Base-by-base conservation (phyloP, 129 eudicot species). In the Heracleum sosnowskyi region DNA sequence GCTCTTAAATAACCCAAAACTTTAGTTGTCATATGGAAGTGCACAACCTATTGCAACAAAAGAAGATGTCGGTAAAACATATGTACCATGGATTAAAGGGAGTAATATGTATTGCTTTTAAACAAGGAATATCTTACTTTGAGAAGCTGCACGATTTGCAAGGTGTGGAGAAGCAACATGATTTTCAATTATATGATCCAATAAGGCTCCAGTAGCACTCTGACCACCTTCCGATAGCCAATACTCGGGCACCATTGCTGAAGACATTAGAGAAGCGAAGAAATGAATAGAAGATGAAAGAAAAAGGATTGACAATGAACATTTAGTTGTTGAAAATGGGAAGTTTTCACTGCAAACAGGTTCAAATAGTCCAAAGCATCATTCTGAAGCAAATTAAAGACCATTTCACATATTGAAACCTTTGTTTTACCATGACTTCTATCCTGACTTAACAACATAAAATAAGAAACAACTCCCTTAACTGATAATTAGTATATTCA, bases 211-310 rank as follows among this genome's bases (percentile, higher is more conserved):
- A 39, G 97, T 94, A 7, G 98, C 98, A 87, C 98, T 94, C 86
- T 94, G 98, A 44, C 98, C 98, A 44, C 98, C 98, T 90, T 94
- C 98, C 33, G 98, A 91, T n/a, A 94, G 92, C 98, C 98, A 94
- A 62, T 81, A 87, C 83, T 91, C 90, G 34, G 98, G 98, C 79
- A 94, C 90, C 98, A 94, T 94, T 17, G 96, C 98, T 94, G 78
- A 40, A 79, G 29, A 74, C 36, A 69, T 83, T 39, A 5, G 16
- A 42, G 10, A 77, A 18, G 71, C 28, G 57, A 81, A 64, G 7
- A 4, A 39, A 7, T 12, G 53, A 42, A 42, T 31, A 70, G 24
- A 57, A 62, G 15, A 82, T 41, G 44, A 35, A 33, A 2, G 22
- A 6, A 40, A 68, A 42, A 24, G 22, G n/a, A 12, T 18, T 17